Evolutionary conservation across 2,329 filamentous ascomycete species (phyloP), one percentile per base, ranked within the genome.

Genomic region (Diaporthe amygdali): DNA sequence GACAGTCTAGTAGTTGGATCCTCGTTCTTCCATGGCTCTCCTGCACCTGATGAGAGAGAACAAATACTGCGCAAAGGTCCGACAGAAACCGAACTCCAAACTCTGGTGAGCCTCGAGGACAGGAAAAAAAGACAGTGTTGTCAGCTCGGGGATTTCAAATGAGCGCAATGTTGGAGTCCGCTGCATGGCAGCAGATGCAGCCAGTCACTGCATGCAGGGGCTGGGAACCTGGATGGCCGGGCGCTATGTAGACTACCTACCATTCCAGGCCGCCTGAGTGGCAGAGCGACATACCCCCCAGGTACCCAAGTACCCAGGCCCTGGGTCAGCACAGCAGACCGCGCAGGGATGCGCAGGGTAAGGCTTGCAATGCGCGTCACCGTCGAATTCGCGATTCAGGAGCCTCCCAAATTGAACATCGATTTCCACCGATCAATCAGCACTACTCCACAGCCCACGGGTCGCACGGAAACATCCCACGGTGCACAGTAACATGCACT

Each of bases 21-120:
- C 32, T 56, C 37, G 56, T 32, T 47, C 64, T 73, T 69, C 64
- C 71, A 73, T 71, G 64, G 52, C 64, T 71, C 44, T 46, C 7
- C 37, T 14, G 52, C n/a, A 54, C 56, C 22, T 27, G 4, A 32
- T 34, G 22, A 34, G 39, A 64, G 25, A n/a, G 12, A 39, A 52
- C 3, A 34, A 17, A 41, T n/a, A 44, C 22, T 15, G 39, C 30
- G n/a, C 12, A 25, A 49, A 49, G 25, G 39, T n/a, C 39, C 39
- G 39, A 14, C 17, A 61, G 39, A 22, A 46, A 32, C 30, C 37
- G n/a, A 37, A 4, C 41, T 49, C 30, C 12, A 34, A n/a, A 47
- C 41, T 15, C 9, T 22, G 59, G 8, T 20, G 20, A n/a, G 44
- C 27, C 22, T 34, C 14, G 44, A 51, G 10, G 44, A 32, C 44